Percentiles rank a stretch among this genome's conserved stretches.
These are phyloP conservation scores for Dissophora globulifera DNA, from an alignment of 192 early-diverging fungal genomes.

Conservation along the genomic window DNA sequence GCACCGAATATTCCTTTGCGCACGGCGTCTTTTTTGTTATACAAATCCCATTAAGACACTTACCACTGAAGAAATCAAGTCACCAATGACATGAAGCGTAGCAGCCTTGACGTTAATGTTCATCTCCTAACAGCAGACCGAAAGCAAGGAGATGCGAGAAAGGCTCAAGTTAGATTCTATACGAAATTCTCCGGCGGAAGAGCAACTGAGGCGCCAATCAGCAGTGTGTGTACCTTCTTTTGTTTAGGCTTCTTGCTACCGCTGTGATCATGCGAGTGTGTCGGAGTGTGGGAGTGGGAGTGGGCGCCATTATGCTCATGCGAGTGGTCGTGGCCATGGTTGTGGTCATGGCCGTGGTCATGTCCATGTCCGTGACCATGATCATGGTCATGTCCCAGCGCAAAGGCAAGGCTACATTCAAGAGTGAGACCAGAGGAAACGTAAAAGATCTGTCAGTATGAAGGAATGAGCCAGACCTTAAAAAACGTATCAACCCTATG, in stretches of 20 bases:
- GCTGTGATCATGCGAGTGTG: slow-evolving; percentile 29
- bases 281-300: slow-evolving; percentile 18
- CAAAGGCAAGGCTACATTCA: slow-evolving; percentile 64
- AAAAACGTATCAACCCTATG: too few species aligned
- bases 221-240: background rate
- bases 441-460: too few species aligned
- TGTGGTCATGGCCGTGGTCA: slow-evolving; percentile 58
- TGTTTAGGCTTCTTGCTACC: background rate
- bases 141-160: too few species aligned
- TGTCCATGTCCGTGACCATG: slow-evolving; percentile 51
- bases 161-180: too few species aligned
- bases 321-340: slow-evolving; percentile 56
- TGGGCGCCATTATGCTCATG: slow-evolving; percentile 16
- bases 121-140: slow-evolving; percentile 47
- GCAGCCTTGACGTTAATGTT: slow-evolving; percentile 81
- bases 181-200: too few species aligned
- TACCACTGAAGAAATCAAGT: slow-evolving; percentile 77
- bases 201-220: too few species aligned
- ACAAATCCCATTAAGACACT: slow-evolving; percentile 10
- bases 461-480: too few species aligned
- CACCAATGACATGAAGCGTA: slow-evolving; percentile 82
- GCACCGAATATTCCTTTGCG: too few species aligned
- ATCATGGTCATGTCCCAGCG: slow-evolving; percentile 59
- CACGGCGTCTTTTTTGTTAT: too few species aligned
- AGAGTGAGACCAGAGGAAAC: too few species aligned